Conservation (phyloP, 345 rosid genomes). For the Eucalyptus sideroxylon region DNA sequence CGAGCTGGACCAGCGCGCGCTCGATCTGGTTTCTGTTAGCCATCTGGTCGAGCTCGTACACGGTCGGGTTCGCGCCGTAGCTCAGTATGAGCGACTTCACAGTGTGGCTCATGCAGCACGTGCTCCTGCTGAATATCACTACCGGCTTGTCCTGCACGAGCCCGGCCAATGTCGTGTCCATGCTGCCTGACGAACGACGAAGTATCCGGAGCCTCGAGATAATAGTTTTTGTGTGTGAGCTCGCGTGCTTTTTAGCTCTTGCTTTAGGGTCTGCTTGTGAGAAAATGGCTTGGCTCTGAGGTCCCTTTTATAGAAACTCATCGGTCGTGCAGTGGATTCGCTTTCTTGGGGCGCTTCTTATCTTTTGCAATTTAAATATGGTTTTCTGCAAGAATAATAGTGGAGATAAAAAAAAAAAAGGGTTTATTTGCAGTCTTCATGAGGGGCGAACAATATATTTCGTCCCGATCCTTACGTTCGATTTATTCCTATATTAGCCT, state of each 20-base stretch:
- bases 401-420: background rate
- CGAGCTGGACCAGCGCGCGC: constrained; percentile 42
- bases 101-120: constrained; percentile 66
- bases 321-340: background rate
- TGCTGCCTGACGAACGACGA: background rate
- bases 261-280: background rate
- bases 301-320: background rate
- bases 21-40: constrained; percentile 54
- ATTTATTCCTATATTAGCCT: background rate
- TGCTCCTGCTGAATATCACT: constrained; percentile 81
- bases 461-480: background rate
- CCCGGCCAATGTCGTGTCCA: constrained; percentile 21
- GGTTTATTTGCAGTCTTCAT: background rate
- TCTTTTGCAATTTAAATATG: background rate
- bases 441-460: background rate
- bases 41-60: constrained; percentile 61
- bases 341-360: background rate
- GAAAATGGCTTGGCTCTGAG: background rate
- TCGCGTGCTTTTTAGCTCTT: background rate
- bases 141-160: constrained; percentile 59
- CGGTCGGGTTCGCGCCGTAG: constrained; percentile 68
- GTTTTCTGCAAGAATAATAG: background rate
- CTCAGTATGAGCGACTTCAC: constrained; percentile 50
- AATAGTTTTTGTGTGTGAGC: background rate
- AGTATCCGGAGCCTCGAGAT: background rate